Evolutionary conservation across 1,284 basidiomycete species (phyloP), one percentile per base, ranked within the genome.

Genomic region (Naganishia sp.): DNA sequence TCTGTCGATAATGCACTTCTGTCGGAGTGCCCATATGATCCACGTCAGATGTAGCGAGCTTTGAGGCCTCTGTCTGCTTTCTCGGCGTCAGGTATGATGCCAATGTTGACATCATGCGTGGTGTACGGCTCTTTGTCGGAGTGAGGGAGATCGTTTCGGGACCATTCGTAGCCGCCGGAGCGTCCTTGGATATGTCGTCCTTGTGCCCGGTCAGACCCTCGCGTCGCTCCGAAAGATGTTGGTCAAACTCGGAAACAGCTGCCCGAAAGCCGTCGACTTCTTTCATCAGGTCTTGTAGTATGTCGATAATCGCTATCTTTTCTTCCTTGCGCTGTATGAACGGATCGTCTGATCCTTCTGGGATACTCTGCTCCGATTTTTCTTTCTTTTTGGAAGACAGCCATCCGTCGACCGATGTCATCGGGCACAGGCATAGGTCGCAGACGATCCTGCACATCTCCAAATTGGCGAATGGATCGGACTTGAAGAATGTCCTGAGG

Each of bases 211-310:
- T 81, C 21, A 99, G 81, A 2, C 94, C 94, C 74, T 90, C 88
- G 43, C 95, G 84, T 32, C 95, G 86, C 78, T 98, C 93, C 1
- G 86, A 78, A 2, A 99, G 84, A 72, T 87, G 90, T 71, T 84
- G 84, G 79, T 97, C 93, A 76, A 99, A 97, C 54, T 88, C 82
- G 17, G 88, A 84, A 13, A 78, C 70, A 1, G 63, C 31, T 1
- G 55, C 52, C 3, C 76, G 72, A 67, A 76, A 74, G 7, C 52
- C 46, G 3, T 71, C 63, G 17, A 77, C 69, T 28, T 76, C 90
- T 10, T 85, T 83, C 42, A 91, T 86, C 9, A 94, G 84, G 18
- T 87, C 86, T 64, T 88, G 86, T 69, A 92, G 84, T 67, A 93
- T 86, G 41, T 88, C 85, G 73, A 92, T 87, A 28, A 92, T 84